Base-by-base conservation (phyloP, 1,284 basidiomycete species). In the Ganoderma multipileum region DNA sequence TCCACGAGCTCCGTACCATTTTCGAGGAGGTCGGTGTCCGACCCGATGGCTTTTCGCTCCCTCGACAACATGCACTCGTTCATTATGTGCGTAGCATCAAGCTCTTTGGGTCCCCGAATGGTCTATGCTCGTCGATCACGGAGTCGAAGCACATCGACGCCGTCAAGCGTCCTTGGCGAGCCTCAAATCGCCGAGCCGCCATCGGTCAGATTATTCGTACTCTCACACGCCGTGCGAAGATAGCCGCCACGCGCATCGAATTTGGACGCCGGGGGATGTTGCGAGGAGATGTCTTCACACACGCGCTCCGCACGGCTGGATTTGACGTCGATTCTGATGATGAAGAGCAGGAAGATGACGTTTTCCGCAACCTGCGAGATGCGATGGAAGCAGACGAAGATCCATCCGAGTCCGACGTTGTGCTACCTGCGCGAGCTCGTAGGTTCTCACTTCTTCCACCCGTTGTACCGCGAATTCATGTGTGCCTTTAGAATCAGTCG, bases 111-210 rank as follows among this genome's bases (percentile, higher is more conserved):
- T 63, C 74, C 0, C 71, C 74, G 0, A 76, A 77, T 38, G 73
- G 75, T 6, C 62, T 76, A 5, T 76, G 72, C 20, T 68, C 75
- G 14, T 75, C 72, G 0, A 75, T 76, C 47, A 76, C 72, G 4
- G 74, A 76, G 63, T 71, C 70, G 1, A 68, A 67, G 36, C 75
- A 76, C 59, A 76, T 76, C 8, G 41, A 5, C 0, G 73, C 74
- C 12, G 73, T 76, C 38, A 76, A 76, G 30, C 12, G 64, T 18
- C 76, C 75, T 0, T 77, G 75, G 75, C 67, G 71, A 6, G 42
- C 60, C 0, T 75, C 73, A 0, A 76, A 47, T 30, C 26, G 66
- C 1, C 39, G 69, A 26, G 38, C 74, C 0, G 47, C 73, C 4
- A 63, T 76, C 18, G 42, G 50, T 3, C 75, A 76, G 23, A 75